Base-by-base conservation (phyloP, 768 basidiomycete genomes). In the Tylopilus felleus region DNA sequence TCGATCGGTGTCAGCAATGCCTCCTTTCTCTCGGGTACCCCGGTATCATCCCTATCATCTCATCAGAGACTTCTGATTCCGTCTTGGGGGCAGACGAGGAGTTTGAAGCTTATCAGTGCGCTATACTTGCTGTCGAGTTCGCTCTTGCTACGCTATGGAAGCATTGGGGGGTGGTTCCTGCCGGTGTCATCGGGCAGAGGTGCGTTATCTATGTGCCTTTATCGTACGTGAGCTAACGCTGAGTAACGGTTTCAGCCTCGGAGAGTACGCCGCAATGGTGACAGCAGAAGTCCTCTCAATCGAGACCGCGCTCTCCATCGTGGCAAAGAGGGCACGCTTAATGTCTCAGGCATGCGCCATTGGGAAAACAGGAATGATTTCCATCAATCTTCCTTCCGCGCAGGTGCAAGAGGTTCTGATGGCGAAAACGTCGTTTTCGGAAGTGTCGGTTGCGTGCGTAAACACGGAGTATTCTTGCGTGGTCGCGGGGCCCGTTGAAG, bases 101-200 rank as follows among this genome's bases (percentile, higher is more conserved):
- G 46, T 71, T 77, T 16, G 76, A 80, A 56, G 74, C 71, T 0
- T 73, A 73, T 50, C 84, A 86, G 55, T 65, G 75, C 5, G 80
- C 86, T 0, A 72, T 84, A 7, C 80, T 90, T 55, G 70, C 81
- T 0, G 68, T 90, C 9, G 79, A 88, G 61, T 88, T 82, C 60
- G 81, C 83, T 0, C 70, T 90, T 21, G 77, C 81, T 0, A 71
- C 69, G 43, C 53, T 90, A 14, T 90, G 88, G 88, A 78, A 78
- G 31, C 80, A 77, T 8, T 90, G 84, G 86, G 88, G 87, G 1
- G 40, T 90, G 13, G 57, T 60, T 21, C 88, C 88, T 5, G 60
- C 70, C n/a, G 82, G 77, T 0, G 81, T 88, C 14, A 74, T 84
- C 17, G 88, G 88, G 4, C 88, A 90, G 60, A 90, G 88, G 88